These are phyloP conservation scores for Ceratobasidium sp. DNA, from an alignment of 1,284 basidiomycete genomes.

Conservation along the genomic window DNA sequence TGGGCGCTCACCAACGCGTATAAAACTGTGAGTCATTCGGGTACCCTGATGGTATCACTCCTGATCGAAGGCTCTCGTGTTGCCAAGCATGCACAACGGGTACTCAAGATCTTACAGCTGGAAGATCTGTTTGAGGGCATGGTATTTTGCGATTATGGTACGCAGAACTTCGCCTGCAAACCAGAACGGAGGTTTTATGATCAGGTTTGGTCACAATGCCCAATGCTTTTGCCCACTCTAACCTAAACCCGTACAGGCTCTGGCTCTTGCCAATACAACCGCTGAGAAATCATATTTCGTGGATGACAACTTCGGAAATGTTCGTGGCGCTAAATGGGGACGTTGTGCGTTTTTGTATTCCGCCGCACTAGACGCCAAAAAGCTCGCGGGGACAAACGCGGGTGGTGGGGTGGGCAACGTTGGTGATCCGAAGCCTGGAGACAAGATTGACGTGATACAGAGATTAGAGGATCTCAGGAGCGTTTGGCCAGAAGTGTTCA, in stretches of 20 bases:
- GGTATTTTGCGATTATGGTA: constrained; percentile 84
- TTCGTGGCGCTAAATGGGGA: constrained; percentile 76
- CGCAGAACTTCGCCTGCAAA: constrained; percentile 82
- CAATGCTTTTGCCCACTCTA: constrained; percentile 17
- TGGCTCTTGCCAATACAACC: constrained; percentile 68
- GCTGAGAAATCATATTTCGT: constrained; percentile 79
- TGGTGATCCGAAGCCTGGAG: constrained; percentile 69
- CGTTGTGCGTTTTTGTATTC: constrained; percentile 47
- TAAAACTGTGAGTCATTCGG: constrained; percentile 66
- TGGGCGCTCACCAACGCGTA: constrained; percentile 89
- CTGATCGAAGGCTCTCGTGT: not conserved
- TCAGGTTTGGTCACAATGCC: constrained; percentile 60
- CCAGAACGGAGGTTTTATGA: constrained; percentile 80
- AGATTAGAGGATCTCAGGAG: constrained; percentile 73
- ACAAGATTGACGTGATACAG: constrained; percentile 61
- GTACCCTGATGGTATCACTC: not conserved
- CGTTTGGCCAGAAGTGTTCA: constrained; percentile 81
- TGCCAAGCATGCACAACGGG: constrained; percentile 81
- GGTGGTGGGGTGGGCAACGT: constrained; percentile 65
- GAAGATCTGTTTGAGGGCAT: constrained; percentile 83
- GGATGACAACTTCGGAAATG: constrained; percentile 71
- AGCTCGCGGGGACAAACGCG: constrained; percentile 47
- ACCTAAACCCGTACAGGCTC: constrained; percentile 64
- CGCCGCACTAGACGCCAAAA: constrained; percentile 33
- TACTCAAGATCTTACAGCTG: constrained; percentile 79